Percentiles rank a stretch among this genome's conserved stretches.
phyloP scores from a whole-genome alignment of 164 flowering plant genomes.

The Sextonia rubra region DNA sequence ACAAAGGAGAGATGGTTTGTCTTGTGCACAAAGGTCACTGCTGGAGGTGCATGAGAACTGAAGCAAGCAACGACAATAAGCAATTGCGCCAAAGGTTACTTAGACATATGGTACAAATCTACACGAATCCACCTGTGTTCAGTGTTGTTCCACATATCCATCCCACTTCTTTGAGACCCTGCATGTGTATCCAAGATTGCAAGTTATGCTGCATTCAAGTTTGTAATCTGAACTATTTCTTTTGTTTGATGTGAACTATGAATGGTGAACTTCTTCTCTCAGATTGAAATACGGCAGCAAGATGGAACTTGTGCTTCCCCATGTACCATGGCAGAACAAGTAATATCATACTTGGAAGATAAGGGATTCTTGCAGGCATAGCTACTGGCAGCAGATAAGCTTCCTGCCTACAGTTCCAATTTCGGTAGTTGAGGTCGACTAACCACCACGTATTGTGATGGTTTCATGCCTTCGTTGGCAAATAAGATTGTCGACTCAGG shows the following conservation, averaged over 20 bases:
- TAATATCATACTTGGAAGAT: conserved; percentile 62
- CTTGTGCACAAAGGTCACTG: too few relatives aligned
- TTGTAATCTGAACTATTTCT: too few relatives aligned
- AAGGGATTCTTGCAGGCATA: conserved; percentile 62
- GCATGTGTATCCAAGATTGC: not conserved
- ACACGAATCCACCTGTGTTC: too few relatives aligned
- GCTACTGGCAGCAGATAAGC: not conserved
- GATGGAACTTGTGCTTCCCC: conserved; percentile 47
- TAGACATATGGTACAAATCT: too few relatives aligned
- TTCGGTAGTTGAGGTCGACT: not conserved
- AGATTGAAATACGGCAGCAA: conserved; percentile 48
- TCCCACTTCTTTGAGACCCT: not conserved
- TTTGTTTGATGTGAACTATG: too few relatives aligned
- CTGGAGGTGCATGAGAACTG: too few relatives aligned
- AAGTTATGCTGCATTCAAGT: not conserved
- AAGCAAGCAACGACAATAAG: too few relatives aligned
- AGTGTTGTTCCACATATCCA: too few relatives aligned
- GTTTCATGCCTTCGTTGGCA: conserved; percentile 1
- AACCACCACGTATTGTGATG: not conserved
- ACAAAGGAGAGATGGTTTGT: too few relatives aligned
- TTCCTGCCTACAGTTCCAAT: not conserved
- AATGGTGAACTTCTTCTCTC: conserved; percentile 14
- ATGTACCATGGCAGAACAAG: conserved; percentile 53
- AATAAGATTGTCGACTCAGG: not conserved
- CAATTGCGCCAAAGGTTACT: too few relatives aligned